phyloP scores from a whole-genome alignment of 2,329 filamentous ascomycete species.

The Paraphoma sp. region DNA sequence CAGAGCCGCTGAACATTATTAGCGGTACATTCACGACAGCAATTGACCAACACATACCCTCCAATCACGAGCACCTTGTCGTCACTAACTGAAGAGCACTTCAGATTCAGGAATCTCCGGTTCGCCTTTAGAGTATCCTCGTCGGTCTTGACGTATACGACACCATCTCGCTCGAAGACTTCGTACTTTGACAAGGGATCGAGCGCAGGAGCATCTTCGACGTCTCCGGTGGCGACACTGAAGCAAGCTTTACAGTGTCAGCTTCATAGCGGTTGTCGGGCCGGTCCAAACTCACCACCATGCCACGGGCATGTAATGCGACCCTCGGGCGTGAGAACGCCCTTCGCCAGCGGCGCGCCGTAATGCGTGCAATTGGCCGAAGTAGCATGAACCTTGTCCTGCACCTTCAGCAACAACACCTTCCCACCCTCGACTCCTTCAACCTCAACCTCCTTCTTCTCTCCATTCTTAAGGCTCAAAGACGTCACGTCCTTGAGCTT shows the following conservation, averaged over 20 bases:
- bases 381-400: slow-evolving; percentile 77
- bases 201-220: slow-evolving; percentile 91
- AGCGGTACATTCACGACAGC: slow-evolving; percentile 1
- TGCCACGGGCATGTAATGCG: slow-evolving; percentile 95
- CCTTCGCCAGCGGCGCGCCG: slow-evolving; percentile 86
- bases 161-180: slow-evolving; percentile 79
- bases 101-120: slow-evolving; percentile 74
- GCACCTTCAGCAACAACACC: slow-evolving; percentile 81
- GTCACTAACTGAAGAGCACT: slow-evolving; percentile 65
- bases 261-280: not conserved
- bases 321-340: slow-evolving; percentile 81
- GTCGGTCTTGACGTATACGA: slow-evolving; percentile 83
- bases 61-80: slow-evolving; percentile 78
- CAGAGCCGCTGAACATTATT: slow-evolving; percentile 68
- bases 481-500: slow-evolving; percentile 78
- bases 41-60: slow-evolving; percentile 20
- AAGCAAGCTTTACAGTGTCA: slow-evolving; percentile 75
- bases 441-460: slow-evolving; percentile 89
- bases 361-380: slow-evolving; percentile 90
- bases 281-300: slow-evolving; percentile 65
- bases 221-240: slow-evolving; percentile 84
- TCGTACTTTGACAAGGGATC: slow-evolving; percentile 86
- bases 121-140: slow-evolving; percentile 79
- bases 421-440: slow-evolving; percentile 88
- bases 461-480: slow-evolving; percentile 76